Conservation (phyloP, 2,329 filamentous ascomycete genomes). For the Bipolaris sorokiniana region DNA sequence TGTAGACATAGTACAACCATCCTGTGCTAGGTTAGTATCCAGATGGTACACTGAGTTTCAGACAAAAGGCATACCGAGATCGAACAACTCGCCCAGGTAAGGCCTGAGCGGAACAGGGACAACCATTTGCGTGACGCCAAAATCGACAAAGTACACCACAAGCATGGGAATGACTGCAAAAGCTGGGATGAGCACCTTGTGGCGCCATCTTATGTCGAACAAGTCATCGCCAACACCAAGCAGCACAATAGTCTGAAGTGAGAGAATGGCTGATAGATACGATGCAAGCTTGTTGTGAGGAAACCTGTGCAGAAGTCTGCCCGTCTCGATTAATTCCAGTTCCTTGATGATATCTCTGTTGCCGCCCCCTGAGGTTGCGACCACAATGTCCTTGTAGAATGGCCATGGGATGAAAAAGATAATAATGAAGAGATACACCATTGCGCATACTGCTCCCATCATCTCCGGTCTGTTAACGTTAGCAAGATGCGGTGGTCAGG, state of each 20-base stretch:
- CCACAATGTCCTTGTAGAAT: conserved; percentile 98
- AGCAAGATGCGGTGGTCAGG: conserved; percentile 14
- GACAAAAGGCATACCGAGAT: conserved; percentile 62
- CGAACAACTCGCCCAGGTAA: conserved; percentile 82
- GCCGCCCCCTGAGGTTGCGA: conserved; percentile 89
- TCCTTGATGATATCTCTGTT: conserved; percentile 86
- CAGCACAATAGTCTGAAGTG: conserved; percentile 86
- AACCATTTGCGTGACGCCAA: conserved; percentile 94
- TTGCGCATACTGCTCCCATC: conserved; percentile 92
- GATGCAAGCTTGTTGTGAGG: conserved; percentile 97
- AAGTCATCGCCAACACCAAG: conserved; percentile 94
- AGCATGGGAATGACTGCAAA: conserved; percentile 92
- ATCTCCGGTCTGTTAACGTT: conserved; percentile 73
- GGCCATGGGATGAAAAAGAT: conserved; percentile 95
- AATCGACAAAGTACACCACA: conserved; percentile 97
- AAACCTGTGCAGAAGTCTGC: conserved; percentile 86
- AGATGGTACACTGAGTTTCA: neutral
- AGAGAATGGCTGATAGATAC: conserved; percentile 91
- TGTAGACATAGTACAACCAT: conserved; percentile 86
- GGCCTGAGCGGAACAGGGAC: conserved; percentile 84
- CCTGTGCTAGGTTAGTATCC: conserved; percentile 41
- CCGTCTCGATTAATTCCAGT: conserved; percentile 75
- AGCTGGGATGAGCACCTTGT: conserved; percentile 97
- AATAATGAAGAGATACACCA: conserved; percentile 87
- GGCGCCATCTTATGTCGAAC: conserved; percentile 97